Evolutionary conservation across 805 yeast genomes (phyloP), one percentile per base, ranked within the genome.

Genomic region (Saccharomycopsis capsularis): DNA sequence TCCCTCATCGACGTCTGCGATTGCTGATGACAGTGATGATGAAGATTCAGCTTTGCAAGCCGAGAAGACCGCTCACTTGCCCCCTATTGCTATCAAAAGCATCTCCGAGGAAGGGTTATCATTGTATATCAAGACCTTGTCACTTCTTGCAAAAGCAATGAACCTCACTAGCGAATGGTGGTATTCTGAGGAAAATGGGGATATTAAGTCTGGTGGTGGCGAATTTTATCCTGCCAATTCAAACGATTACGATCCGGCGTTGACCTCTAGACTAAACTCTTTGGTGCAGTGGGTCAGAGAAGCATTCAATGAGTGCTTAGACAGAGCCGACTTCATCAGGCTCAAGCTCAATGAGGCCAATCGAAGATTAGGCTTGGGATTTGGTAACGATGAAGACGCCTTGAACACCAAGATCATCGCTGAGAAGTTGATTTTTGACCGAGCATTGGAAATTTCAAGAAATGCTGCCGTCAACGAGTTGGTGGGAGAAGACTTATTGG

Each of bases 221-320:
- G 42, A 40, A 21, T 13, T 40, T 5, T 46, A 34, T 16, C 18
- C 39, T 18, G 21, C 13, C 4, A 24, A 15, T 25, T 15, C 11
- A 7, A 38, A 25, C 21, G 40, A n/a, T 22, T 30, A 15, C 21
- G 51, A 52, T 22, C n/a, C 50, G 15, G 35, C 11, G 13, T 32
- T 47, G n/a, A 46, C 24, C 49, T 56, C 15, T 56, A 60, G 41
- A 59, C 60, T 25, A 50, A 66, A 66, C 49, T 59, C 68, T 4
- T 68, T 85, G 42, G 95, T 89, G 11, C 97, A 93, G 66, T 89
- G 96, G 96, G 81, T 87, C 5, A 75, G 98, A 51, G 89, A 83
- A 50, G 76, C 81, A 53, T 91, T 89, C 66, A 91, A 93, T 64
- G 96, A 89, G 59, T 79, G 87, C 49, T 73, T 91, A 52, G 95